Conservation (phyloP, 2,329 filamentous ascomycete genomes). For the Dothistroma pini region DNA sequence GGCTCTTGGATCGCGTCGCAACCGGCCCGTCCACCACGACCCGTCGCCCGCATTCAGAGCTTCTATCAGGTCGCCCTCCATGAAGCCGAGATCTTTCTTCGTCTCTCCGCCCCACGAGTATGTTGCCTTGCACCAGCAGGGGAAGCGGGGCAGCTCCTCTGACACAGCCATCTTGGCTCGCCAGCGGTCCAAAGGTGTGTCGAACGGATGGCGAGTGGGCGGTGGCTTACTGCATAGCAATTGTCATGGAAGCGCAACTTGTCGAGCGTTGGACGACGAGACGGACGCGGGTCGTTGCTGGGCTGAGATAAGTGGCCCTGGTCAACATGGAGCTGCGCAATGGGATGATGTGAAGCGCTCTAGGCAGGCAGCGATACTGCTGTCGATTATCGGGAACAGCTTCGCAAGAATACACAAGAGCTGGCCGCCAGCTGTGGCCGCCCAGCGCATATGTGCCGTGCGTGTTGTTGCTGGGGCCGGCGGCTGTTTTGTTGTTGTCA, state of each 20-base stretch:
- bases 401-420: background rate
- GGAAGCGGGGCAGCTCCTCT: slow-evolving; percentile 31
- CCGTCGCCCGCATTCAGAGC: slow-evolving; percentile 97
- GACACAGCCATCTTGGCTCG: slow-evolving; percentile 14
- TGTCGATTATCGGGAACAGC: background rate
- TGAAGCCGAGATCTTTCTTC: slow-evolving; percentile 91
- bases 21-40: slow-evolving; percentile 94
- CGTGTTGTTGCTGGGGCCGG: background rate
- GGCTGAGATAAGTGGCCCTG: slow-evolving; percentile 1
- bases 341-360: background rate
- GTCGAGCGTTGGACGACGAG: slow-evolving; percentile 5
- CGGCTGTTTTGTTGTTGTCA: slow-evolving; percentile 2
- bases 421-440: background rate
- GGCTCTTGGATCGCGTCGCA: slow-evolving; percentile 84
- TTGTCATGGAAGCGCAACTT: background rate
- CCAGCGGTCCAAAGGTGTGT: background rate
- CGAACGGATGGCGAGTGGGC: background rate
- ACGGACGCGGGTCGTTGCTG: slow-evolving; percentile 10
- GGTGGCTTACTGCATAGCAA: background rate
- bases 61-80: slow-evolving; percentile 97
- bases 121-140: slow-evolving; percentile 41
- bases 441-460: background rate
- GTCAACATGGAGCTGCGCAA: background rate
- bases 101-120: slow-evolving; percentile 53
- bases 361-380: background rate